Evolutionary conservation across 1,284 basidiomycete species (phyloP).

Genomic region (Moesziomyces globuligerus): DNA sequence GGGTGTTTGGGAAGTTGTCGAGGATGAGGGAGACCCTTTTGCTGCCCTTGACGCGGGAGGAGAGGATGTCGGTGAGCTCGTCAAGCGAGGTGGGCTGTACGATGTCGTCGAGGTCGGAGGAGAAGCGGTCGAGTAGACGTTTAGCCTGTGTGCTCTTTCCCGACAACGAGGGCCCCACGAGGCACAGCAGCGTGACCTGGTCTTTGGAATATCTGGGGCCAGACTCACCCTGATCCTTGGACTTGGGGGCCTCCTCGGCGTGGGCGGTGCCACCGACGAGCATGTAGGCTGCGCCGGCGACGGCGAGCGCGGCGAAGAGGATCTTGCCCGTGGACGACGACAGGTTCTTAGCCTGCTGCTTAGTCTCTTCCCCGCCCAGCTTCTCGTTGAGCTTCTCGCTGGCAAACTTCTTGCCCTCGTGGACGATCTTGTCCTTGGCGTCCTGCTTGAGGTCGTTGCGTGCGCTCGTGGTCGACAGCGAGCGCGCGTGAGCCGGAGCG

Average conservation of each 20-base stretch:
- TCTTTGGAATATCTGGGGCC: constrained; percentile 30
- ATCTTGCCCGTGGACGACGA: constrained; percentile 26
- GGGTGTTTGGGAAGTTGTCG: constrained; percentile 47
- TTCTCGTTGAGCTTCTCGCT: constrained; percentile 15
- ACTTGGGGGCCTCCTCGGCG: constrained; percentile 22
- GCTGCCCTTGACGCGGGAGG: constrained; percentile 7
- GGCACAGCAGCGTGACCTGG: constrained; percentile 33
- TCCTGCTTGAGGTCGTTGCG: constrained; percentile 22
- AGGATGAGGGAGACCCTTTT: constrained; percentile 41
- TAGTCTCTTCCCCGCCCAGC: constrained; percentile 9
- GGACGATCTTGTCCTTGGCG: constrained; percentile 13
- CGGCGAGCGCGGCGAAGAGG: constrained; percentile 24
- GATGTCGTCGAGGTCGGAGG: constrained; percentile 23
- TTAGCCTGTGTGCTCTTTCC: constrained; percentile 53
- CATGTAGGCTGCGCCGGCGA: constrained; percentile 26
- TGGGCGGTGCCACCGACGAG: constrained; percentile 20
- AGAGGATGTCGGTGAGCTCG: constrained; percentile 19
- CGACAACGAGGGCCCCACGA: constrained; percentile 40
- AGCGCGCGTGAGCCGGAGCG: not conserved
- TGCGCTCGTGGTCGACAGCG: constrained; percentile 11
- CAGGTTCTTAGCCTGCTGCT: constrained; percentile 24
- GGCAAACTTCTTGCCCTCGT: constrained; percentile 39
- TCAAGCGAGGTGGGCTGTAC: constrained; percentile 23
- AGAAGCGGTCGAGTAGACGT: constrained; percentile 43
- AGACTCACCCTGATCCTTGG: not conserved